phyloP scores from a whole-genome alignment of 352 stramenopile genomes.

The Peronospora belbahrii region DNA sequence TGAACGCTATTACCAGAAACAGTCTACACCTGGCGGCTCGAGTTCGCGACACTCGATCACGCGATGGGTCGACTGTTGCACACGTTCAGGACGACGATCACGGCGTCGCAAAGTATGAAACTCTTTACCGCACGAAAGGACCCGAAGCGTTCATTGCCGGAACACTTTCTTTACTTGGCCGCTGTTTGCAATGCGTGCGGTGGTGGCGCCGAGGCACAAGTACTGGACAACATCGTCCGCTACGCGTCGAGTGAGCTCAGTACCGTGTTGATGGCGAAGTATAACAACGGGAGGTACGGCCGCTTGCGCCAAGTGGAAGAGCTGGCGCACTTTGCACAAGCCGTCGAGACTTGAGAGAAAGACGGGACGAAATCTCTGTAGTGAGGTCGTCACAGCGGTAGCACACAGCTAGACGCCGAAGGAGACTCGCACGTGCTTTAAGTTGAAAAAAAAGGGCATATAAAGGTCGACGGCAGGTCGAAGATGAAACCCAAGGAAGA shows the following conservation, averaged over 20 bases:
- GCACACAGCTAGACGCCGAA: no score
- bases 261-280: neutral
- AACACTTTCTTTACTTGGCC: slow-evolving; percentile 18
- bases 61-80: slow-evolving; percentile 8
- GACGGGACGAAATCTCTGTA: no score
- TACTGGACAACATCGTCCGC: slow-evolving; percentile 18
- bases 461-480: neutral
- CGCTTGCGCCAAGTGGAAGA: slow-evolving; percentile 16
- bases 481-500: no score
- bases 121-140: slow-evolving; percentile 9
- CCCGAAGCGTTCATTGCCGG: slow-evolving; percentile 3
- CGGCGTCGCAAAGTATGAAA: slow-evolving; percentile 7
- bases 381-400: no score
- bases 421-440: no score
- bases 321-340: slow-evolving; percentile 14
- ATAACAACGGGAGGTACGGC: slow-evolving; percentile 3
- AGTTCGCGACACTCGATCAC: slow-evolving; percentile 5
- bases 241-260: slow-evolving; percentile 3
- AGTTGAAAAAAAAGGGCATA: neutral
- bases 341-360: neutral
- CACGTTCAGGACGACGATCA: slow-evolving; percentile 12
- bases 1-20: slow-evolving; percentile 10
- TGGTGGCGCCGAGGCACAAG: slow-evolving; percentile 1
- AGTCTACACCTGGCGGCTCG: slow-evolving; percentile 7
- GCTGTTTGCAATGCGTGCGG: slow-evolving; percentile 8